Percentiles rank a stretch among this genome's conserved stretches.
These are phyloP conservation scores for Zygosaccharomyces lentus DNA, from an alignment of 805 yeast genomes.

Conservation along the genomic window DNA sequence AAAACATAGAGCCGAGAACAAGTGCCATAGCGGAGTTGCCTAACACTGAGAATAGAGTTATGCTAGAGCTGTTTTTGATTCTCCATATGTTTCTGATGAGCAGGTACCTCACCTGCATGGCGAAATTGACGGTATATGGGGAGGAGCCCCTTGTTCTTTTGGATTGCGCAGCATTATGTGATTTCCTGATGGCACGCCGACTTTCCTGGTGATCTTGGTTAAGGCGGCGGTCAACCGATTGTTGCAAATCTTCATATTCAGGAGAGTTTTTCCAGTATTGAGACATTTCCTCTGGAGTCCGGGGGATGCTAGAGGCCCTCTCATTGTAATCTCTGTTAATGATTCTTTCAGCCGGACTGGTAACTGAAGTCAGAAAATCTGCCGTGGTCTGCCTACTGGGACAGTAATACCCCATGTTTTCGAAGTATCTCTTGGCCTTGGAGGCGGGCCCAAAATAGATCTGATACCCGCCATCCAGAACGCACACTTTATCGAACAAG, in stretches of 20 bases:
- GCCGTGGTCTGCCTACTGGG: slow-evolving; percentile 67
- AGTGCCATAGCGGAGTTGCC: slow-evolving; percentile 53
- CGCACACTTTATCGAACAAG: slow-evolving; percentile 57
- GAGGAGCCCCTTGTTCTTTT: slow-evolving; percentile 43
- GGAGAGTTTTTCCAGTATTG: slow-evolving; percentile 52
- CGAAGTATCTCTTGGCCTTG: slow-evolving; percentile 54
- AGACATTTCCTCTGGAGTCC: slow-evolving; percentile 59
- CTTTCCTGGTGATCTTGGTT: slow-evolving; percentile 22
- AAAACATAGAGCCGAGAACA: slow-evolving; percentile 54
- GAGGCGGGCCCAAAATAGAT: slow-evolving; percentile 57
- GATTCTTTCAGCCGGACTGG: slow-evolving; percentile 60
- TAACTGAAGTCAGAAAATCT: slow-evolving; percentile 64
- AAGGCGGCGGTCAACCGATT: slow-evolving; percentile 44
- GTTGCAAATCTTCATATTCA: slow-evolving; percentile 38
- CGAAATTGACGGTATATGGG: slow-evolving; percentile 50
- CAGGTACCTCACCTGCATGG: slow-evolving; percentile 49
- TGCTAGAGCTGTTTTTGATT: slow-evolving; percentile 47
- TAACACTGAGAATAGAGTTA: slow-evolving; percentile 40
- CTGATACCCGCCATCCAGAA: slow-evolving; percentile 57
- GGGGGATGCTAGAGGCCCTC: slow-evolving; percentile 52
- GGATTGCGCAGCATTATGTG: slow-evolving; percentile 52
- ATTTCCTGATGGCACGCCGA: slow-evolving; percentile 27
- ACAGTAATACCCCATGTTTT: slow-evolving; percentile 59
- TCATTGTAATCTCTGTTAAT: slow-evolving; percentile 32
- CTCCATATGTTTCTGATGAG: slow-evolving; percentile 47